Conservation (phyloP, 2,329 filamentous ascomycete species). For the Sphaerulina vaccinii region DNA sequence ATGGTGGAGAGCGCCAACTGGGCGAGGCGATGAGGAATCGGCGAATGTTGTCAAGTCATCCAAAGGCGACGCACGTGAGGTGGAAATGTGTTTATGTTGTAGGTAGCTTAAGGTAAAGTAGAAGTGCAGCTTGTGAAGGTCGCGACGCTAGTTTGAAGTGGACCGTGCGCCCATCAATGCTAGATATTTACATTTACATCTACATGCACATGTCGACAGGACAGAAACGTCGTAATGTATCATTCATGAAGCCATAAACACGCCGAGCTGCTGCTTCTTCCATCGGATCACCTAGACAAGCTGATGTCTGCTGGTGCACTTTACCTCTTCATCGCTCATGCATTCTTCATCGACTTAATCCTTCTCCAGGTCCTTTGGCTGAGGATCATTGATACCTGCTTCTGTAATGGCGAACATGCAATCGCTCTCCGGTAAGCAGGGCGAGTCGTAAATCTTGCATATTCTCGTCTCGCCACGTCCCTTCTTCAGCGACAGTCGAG, state of each 20-base stretch:
- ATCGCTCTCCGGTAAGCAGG: conserved; percentile 93
- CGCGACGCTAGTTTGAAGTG: too few relatives aligned
- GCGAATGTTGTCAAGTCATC: not conserved
- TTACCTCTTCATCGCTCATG: not conserved
- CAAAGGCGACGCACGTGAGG: too few relatives aligned
- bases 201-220: conserved; percentile 1
- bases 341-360: conserved; percentile 44
- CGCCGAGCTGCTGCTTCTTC: not conserved
- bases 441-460: conserved; percentile 99
- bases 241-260: not conserved
- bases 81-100: too few relatives aligned
- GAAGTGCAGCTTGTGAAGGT: too few relatives aligned
- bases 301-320: not conserved
- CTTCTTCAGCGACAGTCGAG: conserved; percentile 90
- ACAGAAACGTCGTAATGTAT: not conserved
- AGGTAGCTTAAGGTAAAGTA: too few relatives aligned
- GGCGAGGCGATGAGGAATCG: not conserved
- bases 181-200: too few relatives aligned
- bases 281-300: too few relatives aligned
- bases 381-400: conserved; percentile 93
- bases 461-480: conserved; percentile 92
- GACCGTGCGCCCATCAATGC: too few relatives aligned
- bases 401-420: conserved; percentile 96
- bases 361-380: conserved; percentile 92
- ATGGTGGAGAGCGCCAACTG: conserved; percentile 3